phyloP scores from a whole-genome alignment of 345 rosid species.

The Euphorbia peplus region DNA sequence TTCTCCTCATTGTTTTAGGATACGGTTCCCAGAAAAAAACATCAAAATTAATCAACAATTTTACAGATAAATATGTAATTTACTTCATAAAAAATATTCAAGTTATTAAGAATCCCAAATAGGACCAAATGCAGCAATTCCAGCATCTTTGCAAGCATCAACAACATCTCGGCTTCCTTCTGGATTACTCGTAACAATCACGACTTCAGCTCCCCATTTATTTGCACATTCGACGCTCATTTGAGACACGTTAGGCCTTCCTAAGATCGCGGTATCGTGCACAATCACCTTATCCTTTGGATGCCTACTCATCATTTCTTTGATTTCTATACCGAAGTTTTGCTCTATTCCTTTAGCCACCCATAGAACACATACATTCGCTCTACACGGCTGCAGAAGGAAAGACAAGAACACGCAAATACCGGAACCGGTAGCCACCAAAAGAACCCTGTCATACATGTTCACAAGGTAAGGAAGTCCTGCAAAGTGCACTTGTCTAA shows the following conservation, averaged over 20 bases:
- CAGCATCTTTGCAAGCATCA: conserved; percentile 52
- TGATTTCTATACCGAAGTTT: conserved; percentile 65
- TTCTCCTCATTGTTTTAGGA: no score
- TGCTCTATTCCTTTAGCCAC: conserved; percentile 72
- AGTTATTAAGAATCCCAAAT: conserved; percentile 71
- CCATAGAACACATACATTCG: conserved; percentile 62
- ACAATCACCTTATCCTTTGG: conserved; percentile 58
- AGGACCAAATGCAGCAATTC: conserved; percentile 82
- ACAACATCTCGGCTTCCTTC: conserved; percentile 83
- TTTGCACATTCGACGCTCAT: conserved; percentile 64
- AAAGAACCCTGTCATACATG: conserved; percentile 67
- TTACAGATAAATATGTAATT: no score
- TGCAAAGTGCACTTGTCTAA: conserved; percentile 66
- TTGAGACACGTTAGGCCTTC: conserved; percentile 66
- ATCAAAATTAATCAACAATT: no score
- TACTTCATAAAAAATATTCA: no score
- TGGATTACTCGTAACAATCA: conserved; percentile 85
- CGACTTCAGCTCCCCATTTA: conserved; percentile 67
- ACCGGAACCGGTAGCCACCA: conserved; percentile 86
- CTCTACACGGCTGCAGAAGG: conserved; percentile 60
- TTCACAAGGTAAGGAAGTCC: conserved; percentile 72
- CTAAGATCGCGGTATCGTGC: conserved; percentile 60
- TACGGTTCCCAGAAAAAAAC: no score
- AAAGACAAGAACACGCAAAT: conserved; percentile 81
- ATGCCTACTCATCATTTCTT: conserved; percentile 47